A percentile compares a stretch with the other conserved stretches of the same genome.
Conservation (phyloP, 495 filamentous ascomycete genomes). For the Hypoxylon rickii region DNA sequence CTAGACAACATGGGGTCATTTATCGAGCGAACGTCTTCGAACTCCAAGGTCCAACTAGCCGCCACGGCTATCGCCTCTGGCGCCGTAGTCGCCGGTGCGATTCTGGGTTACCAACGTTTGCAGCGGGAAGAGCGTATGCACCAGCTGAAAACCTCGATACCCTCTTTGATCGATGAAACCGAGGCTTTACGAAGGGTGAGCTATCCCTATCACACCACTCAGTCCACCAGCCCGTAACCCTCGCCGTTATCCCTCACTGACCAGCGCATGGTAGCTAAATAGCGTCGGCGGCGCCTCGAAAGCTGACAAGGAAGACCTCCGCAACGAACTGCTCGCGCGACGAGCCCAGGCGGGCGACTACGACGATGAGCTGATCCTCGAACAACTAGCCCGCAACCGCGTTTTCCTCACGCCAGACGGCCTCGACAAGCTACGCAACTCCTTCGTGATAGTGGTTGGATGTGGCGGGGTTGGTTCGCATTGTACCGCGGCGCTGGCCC, state of each 20-base stretch:
- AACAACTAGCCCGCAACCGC: conserved; percentile 93
- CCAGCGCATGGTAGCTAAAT: conserved; percentile 66
- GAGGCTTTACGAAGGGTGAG: conserved; percentile 41
- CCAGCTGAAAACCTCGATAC: conserved; percentile 75
- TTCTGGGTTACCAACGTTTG: conserved; percentile 73
- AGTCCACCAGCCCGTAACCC: not conserved
- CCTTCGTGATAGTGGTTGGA: conserved; percentile 88
- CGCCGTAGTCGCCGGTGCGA: conserved; percentile 69
- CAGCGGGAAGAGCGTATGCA: conserved; percentile 64
- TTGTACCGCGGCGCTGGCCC: conserved; percentile 80
- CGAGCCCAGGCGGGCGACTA: conserved; percentile 87
- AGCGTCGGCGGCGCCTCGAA: conserved; percentile 70
- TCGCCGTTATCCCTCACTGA: conserved; percentile 28
- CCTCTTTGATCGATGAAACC: conserved; percentile 49
- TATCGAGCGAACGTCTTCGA: conserved; percentile 39
- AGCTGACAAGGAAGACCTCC: conserved; percentile 74
- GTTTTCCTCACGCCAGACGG: conserved; percentile 87
- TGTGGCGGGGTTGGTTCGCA: conserved; percentile 96
- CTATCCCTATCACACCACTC: not conserved
- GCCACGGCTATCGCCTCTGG: conserved; percentile 78
- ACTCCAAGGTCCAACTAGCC: conserved; percentile 63
- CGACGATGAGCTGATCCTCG: conserved; percentile 91
- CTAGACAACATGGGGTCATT: conserved; percentile 49
- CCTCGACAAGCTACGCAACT: conserved; percentile 72
- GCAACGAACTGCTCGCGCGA: conserved; percentile 73